Percentiles rank a stretch among this genome's conserved stretches.
Evolutionary conservation across 768 basidiomycete genomes (phyloP).

Genomic region (Boletus edulis): DNA sequence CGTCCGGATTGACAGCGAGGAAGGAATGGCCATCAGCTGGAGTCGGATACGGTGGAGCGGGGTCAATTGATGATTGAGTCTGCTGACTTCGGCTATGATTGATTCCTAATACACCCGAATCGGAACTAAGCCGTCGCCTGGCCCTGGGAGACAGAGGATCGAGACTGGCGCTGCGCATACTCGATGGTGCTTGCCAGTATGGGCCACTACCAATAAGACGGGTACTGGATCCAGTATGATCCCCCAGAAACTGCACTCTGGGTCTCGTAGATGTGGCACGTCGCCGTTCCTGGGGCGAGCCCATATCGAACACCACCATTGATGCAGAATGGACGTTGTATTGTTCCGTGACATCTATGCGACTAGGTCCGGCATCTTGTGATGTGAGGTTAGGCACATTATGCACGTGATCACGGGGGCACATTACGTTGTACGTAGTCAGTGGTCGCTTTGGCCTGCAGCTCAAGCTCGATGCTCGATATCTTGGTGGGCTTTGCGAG

Average conservation of each 20-base stretch:
- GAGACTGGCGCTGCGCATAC: constrained; percentile 9
- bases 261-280: constrained; percentile 17
- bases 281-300: constrained; percentile 30
- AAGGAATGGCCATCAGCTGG: neutral
- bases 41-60: constrained; percentile 34
- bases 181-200: neutral
- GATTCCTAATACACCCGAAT: neutral
- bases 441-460: constrained; percentile 68
- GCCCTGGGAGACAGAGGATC: constrained; percentile 6
- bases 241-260: constrained; percentile 11
- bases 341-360: constrained; percentile 77
- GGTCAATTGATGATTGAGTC: constrained; percentile 4
- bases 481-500: constrained; percentile 80
- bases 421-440: constrained; percentile 84
- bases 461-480: constrained; percentile 77
- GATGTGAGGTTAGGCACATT: neutral
- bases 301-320: constrained; percentile 71
- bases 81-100: neutral
- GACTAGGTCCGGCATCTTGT: constrained; percentile 63
- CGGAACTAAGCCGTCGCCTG: constrained; percentile 9
- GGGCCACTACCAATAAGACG: neutral
- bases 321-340: constrained; percentile 70
- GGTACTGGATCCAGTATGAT: neutral
- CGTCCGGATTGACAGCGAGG: neutral
- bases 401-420: neutral